Base-by-base conservation (phyloP, 371 early-diverging fungal genomes). In the Amoeboaphelidium occidentale region DNA sequence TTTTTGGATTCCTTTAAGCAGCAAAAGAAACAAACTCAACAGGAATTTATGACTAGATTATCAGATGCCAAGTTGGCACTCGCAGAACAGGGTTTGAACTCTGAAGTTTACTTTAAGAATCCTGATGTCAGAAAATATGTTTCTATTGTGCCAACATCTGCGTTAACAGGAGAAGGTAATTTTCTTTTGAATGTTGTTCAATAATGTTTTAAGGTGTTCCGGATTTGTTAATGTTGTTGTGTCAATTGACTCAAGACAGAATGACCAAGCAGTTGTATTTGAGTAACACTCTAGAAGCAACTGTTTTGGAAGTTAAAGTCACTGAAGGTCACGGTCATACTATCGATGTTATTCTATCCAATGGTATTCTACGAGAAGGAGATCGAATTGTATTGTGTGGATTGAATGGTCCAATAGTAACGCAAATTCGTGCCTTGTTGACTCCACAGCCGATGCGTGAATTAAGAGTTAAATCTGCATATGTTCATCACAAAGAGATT, bases 271-370 rank as follows among this genome's bases (percentile, higher is more conserved):
- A 81, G 55, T 72, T 98, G 49, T 97, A 89, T 86, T 97, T 93
- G 60, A 68, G 88, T 48, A 81, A 87, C 12, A 86, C 87, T 61
- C 72, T 97, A 20, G 94, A 98, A 71, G 93, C 96, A 72, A 97
- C 98, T 22, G 93, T 99, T 45, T 69, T 99, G 49, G 99, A 99
- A 75, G 97, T 98, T 56, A 97, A 98, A 74, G 92, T 93, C n/a
- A 81, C 93, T 59, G 99, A 99, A 70, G 99, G 99, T 55, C 75
- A 88, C 48, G 99, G 99, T 55, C 91, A 91, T 0, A 96, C 98
- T 0, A 84, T 99, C 52, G 99, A 99, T 72, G 99, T 94, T 42
- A 82, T 99, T 44, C 73, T 99, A 53, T 85, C 88, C 25, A 98
- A 98, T 65, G 99, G 99, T 60, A 76, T 82, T 48, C 63, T 99